Evolutionary conservation across 1,284 basidiomycete genomes (phyloP).

Genomic region (Cronartium quercuum): DNA sequence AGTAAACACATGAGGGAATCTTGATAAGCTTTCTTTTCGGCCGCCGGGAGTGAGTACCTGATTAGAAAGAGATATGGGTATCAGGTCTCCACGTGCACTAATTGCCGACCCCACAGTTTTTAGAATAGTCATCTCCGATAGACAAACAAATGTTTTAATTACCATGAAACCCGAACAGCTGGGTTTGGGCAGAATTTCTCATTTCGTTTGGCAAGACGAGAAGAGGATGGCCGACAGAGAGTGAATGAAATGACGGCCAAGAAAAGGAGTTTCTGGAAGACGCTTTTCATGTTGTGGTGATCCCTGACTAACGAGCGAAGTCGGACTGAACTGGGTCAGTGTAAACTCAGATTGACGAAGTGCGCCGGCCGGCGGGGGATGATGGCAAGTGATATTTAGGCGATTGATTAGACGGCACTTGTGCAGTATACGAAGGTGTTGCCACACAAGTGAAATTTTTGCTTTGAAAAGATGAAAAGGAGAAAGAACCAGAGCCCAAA

Average conservation of each 20-base stretch:
- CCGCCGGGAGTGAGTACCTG: conserved; percentile 3
- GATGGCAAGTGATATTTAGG: too few species aligned
- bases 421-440: too few species aligned
- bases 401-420: too few species aligned
- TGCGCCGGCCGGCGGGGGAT: too few species aligned
- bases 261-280: neutral
- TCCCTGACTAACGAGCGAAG: too few species aligned
- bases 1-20: conserved; percentile 15
- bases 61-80: neutral
- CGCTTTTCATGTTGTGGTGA: neutral
- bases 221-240: neutral
- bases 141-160: neutral
- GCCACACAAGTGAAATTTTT: too few species aligned
- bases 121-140: neutral
- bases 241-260: neutral
- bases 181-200: conserved; percentile 11
- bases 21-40: conserved; percentile 16
- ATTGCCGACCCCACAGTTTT: neutral
- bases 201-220: neutral
- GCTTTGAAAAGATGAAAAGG: too few species aligned
- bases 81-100: neutral
- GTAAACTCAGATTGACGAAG: too few species aligned
- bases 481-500: too few species aligned
- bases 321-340: too few species aligned
- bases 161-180: conserved; percentile 29